A percentile compares a stretch with the other conserved stretches of the same genome.
Conservation (phyloP, 176 grass and related monocot genomes). For the Saccharum spontaneum region DNA sequence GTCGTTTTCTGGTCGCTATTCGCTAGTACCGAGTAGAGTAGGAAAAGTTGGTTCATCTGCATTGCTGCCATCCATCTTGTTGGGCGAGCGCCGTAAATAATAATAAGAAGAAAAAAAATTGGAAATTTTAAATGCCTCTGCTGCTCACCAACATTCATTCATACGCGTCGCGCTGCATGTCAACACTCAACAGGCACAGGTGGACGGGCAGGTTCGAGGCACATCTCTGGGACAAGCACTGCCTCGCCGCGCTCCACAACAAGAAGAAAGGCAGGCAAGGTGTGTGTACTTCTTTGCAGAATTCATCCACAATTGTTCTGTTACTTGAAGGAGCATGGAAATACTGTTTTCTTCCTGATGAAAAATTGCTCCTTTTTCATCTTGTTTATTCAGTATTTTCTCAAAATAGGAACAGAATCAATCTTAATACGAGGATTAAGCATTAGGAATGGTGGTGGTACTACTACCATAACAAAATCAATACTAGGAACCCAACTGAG, state of each 20-base stretch:
- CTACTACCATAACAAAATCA: background rate
- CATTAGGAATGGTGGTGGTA: background rate
- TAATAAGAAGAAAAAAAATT: background rate
- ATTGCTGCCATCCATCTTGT: background rate
- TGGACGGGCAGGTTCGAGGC: slow-evolving; percentile 93
- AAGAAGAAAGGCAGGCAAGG: slow-evolving; percentile 99
- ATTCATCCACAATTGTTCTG: background rate
- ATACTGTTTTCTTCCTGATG: too few species aligned
- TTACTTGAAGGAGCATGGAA: too few species aligned
- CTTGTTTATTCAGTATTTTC: background rate
- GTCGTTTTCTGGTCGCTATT: slow-evolving; percentile 21
- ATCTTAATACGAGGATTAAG: slow-evolving; percentile 24
- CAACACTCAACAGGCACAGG: slow-evolving; percentile 58
- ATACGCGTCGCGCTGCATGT: slow-evolving; percentile 43
- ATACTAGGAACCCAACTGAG: background rate
- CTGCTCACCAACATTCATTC: slow-evolving; percentile 1
- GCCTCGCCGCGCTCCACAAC: slow-evolving; percentile 63
- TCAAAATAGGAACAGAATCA: background rate
- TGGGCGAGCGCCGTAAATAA: too few species aligned
- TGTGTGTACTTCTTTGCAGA: background rate
- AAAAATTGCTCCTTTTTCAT: background rate
- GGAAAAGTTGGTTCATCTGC: slow-evolving; percentile 38
- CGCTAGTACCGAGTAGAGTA: background rate
- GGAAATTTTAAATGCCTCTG: slow-evolving; percentile 9
- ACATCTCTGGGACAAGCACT: slow-evolving; percentile 97